Evolutionary conservation across 2,329 filamentous ascomycete genomes (phyloP).

Genomic region (Orbilia brochopaga): DNA sequence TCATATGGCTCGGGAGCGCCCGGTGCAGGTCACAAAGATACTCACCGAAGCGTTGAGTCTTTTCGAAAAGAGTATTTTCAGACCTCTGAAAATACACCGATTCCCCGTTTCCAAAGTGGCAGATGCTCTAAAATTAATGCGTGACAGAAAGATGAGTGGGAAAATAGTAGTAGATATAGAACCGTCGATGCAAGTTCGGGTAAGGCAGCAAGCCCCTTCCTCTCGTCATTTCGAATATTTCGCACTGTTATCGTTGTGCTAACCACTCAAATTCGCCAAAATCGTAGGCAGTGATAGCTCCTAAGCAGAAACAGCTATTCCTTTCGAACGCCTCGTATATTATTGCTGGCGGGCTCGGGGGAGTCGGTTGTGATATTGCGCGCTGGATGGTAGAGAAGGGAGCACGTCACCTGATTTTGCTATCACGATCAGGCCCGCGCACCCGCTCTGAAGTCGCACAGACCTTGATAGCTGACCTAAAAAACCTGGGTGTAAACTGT

Average conservation of each 20-base stretch:
- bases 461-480: conserved; percentile 10
- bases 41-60: conserved; percentile 15
- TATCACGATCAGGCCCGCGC: conserved; percentile 62
- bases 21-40: conserved; percentile 12
- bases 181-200: conserved; percentile 10
- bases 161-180: conserved; percentile 58
- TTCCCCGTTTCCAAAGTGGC: conserved; percentile 55
- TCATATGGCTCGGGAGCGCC: conserved; percentile 16
- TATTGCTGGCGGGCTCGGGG: conserved; percentile 66
- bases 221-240: neutral
- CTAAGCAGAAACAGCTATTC: conserved; percentile 12
- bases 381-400: conserved; percentile 63
- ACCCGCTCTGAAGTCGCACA: conserved; percentile 16
- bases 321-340: conserved; percentile 61
- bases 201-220: neutral
- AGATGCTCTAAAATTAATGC: conserved; percentile 60
- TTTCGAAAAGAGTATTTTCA: conserved; percentile 31
- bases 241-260: neutral
- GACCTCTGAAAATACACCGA: conserved; percentile 55
- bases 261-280: neutral
- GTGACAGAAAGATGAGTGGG: conserved; percentile 60
- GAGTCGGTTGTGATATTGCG: conserved; percentile 65
- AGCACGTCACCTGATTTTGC: conserved; percentile 63
- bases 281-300: neutral
- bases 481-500: conserved; percentile 15